These are phyloP conservation scores for Desmodesmus armatus DNA, from an alignment of 139 green algal species.

Conservation along the genomic window DNA sequence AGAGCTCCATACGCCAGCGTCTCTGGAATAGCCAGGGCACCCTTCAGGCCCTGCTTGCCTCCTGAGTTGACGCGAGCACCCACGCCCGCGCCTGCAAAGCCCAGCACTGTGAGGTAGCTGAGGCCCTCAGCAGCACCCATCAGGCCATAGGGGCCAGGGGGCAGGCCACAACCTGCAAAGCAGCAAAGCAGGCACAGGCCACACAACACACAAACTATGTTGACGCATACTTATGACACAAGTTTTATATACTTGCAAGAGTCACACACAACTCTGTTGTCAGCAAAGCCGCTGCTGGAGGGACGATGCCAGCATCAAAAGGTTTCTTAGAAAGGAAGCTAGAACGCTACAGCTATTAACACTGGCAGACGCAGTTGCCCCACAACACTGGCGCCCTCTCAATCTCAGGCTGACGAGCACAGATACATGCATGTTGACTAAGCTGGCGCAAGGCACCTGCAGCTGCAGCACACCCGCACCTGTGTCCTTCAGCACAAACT, in stretches of 20 bases:
- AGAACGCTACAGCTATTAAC: not conserved
- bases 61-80: not conserved
- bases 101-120: conserved; percentile 42
- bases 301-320: too few species aligned
- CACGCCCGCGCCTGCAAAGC: conserved; percentile 28
- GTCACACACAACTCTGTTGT: too few species aligned
- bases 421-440: too few species aligned
- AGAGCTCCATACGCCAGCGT: conserved; percentile 41
- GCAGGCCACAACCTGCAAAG: conserved; percentile 40
- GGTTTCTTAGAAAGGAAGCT: too few species aligned
- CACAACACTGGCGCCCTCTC: too few species aligned
- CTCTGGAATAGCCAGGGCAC: conserved; percentile 18
- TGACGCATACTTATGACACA: too few species aligned
- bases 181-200: not conserved
- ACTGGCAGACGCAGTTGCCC: not conserved
- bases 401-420: too few species aligned
- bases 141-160: conserved; percentile 42
- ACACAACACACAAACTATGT: too few species aligned
- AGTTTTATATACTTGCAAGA: too few species aligned
- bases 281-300: too few species aligned
- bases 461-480: conserved; percentile 23
- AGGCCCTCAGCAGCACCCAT: conserved; percentile 38
- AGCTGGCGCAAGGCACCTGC: too few species aligned
- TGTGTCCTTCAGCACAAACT: conserved; percentile 47
- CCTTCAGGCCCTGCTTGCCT: conserved; percentile 18